phyloP scores from a whole-genome alignment of 306 rosid genomes.

The Geum urbanum region DNA sequence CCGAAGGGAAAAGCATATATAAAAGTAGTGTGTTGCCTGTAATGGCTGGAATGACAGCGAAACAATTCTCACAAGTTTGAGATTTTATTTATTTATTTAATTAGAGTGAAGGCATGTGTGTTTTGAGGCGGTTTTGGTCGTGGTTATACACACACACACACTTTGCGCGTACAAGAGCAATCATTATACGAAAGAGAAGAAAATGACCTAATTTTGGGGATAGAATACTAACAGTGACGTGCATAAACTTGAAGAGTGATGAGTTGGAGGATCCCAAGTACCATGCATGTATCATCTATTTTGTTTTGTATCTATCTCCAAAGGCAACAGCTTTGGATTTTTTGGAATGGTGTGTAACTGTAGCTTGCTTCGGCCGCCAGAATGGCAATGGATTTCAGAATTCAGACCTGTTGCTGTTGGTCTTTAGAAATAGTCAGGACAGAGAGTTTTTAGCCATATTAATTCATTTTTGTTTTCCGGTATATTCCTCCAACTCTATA shows the following conservation, averaged over 20 bases:
- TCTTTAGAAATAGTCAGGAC: not conserved
- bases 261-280: not conserved
- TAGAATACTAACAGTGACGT: not conserved
- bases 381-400: not conserved
- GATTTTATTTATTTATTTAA: too few species aligned
- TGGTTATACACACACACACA: not conserved
- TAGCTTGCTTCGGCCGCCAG: slow-evolving; percentile 35
- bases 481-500: not conserved
- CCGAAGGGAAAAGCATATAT: not conserved
- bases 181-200: not conserved
- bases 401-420: not conserved
- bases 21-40: slow-evolving; percentile 36
- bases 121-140: not conserved
- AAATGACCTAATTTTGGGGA: not conserved
- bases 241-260: not conserved
- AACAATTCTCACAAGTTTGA: not conserved
- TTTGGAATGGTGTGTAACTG: not conserved
- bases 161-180: slow-evolving; percentile 9
- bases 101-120: too few species aligned
- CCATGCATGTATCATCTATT: not conserved
- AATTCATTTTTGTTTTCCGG: too few species aligned
- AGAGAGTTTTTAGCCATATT: not conserved
- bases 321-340: too few species aligned
- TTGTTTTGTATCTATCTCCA: not conserved
- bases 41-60: slow-evolving; percentile 40